Evolutionary conservation across 441 rosid genomes (phyloP).

Genomic region (Biscutella laevigata): DNA sequence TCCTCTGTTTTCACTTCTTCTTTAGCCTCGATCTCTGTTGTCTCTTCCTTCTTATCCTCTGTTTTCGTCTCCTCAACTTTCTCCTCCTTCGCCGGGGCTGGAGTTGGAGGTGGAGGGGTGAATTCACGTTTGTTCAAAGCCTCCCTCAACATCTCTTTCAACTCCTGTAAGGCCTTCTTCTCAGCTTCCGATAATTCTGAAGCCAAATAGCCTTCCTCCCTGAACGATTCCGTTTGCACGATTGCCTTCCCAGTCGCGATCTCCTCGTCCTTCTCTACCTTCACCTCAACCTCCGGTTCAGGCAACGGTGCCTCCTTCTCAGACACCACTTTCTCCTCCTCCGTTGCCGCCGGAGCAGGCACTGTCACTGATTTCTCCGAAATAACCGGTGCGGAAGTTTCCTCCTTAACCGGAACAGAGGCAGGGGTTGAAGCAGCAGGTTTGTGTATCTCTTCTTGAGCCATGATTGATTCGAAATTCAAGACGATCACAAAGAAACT

Average conservation of each 20-base stretch:
- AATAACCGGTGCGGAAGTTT: conserved; percentile 23
- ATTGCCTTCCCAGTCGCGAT: conserved; percentile 21
- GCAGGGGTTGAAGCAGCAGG: conserved; percentile 19
- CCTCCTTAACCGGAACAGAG: conserved; percentile 30
- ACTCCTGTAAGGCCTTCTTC: conserved; percentile 65
- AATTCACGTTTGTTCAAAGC: conserved; percentile 68
- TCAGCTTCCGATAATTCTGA: conserved; percentile 51
- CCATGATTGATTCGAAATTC: conserved; percentile 8
- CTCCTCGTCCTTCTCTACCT: conserved; percentile 21
- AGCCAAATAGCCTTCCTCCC: conserved; percentile 67
- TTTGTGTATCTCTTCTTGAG: conserved; percentile 32
- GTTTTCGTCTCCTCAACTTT: conserved; percentile 10
- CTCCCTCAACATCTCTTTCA: conserved; percentile 52
- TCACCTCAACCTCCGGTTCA: conserved; percentile 18
- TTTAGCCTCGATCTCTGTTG: conserved; percentile 26
- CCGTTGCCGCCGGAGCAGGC: conserved; percentile 22
- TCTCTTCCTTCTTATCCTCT: conserved; percentile 3
- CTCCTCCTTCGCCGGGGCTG: conserved; percentile 26
- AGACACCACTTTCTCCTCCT: conserved; percentile 13
- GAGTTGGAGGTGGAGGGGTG: conserved; percentile 34
- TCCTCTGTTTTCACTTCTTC: conserved; percentile 25
- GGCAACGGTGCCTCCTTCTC: conserved; percentile 2
- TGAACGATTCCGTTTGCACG: conserved; percentile 45
- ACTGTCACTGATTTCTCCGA: conserved; percentile 20
- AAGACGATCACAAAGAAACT: conserved; percentile 7